phyloP scores from a whole-genome alignment of 352 stramenopile genomes.

The Phytophthora kernoviae region DNA sequence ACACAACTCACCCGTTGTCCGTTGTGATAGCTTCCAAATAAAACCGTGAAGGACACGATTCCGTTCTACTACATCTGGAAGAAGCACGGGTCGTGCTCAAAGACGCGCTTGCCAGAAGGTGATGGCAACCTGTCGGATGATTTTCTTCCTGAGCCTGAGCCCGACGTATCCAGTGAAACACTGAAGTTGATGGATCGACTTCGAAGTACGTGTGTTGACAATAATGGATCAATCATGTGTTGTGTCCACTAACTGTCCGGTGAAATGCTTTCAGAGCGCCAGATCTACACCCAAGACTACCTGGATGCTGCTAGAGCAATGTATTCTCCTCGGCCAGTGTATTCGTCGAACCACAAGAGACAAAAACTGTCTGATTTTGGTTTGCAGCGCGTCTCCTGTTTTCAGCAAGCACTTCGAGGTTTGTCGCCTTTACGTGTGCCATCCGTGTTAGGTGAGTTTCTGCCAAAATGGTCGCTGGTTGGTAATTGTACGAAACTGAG shows the following conservation, averaged over 20 bases:
- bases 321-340: slow-evolving; percentile 41
- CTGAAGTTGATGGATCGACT: slow-evolving; percentile 68
- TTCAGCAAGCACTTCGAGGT: slow-evolving; percentile 58
- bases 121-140: slow-evolving; percentile 48
- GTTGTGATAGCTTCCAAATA: slow-evolving; percentile 54
- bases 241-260: background rate
- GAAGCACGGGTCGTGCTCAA: slow-evolving; percentile 61
- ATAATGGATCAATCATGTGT: background rate
- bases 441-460: slow-evolving; percentile 45
- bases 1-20: background rate
- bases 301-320: slow-evolving; percentile 63
- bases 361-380: slow-evolving; percentile 59
- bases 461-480: background rate
- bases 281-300: slow-evolving; percentile 71
- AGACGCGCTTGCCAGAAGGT: slow-evolving; percentile 28
- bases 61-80: slow-evolving; percentile 91
- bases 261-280: slow-evolving; percentile 49
- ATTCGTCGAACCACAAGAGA: slow-evolving; percentile 52
- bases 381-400: slow-evolving; percentile 48
- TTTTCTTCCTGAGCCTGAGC: slow-evolving; percentile 56
- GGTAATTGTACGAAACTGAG: background rate
- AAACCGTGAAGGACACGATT: slow-evolving; percentile 69
- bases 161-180: slow-evolving; percentile 58
- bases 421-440: slow-evolving; percentile 52
- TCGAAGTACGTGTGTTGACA: slow-evolving; percentile 47